These are phyloP conservation scores for Saccharomyces jurei DNA, from an alignment of 805 yeast genomes.

Conservation along the genomic window DNA sequence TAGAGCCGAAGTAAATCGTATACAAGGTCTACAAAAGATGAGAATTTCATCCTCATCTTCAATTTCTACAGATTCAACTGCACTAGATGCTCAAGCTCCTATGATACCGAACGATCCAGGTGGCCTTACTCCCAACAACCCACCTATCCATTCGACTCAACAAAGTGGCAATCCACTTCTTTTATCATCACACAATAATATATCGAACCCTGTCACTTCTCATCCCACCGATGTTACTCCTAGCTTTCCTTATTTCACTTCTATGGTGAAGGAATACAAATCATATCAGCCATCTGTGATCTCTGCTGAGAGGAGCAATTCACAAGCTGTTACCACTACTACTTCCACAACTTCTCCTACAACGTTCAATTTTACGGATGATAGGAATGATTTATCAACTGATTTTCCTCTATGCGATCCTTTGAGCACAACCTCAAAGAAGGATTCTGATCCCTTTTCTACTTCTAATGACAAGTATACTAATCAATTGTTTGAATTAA, in stretches of 20 bases:
- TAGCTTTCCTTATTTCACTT: constrained; percentile 15
- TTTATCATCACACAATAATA: not conserved
- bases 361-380: not conserved
- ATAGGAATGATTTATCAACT: not conserved
- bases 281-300: constrained; percentile 20
- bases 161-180: not conserved
- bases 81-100: not conserved
- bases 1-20: not conserved
- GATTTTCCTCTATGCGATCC: not conserved
- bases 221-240: not conserved
- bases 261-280: constrained; percentile 15
- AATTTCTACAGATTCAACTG: not conserved
- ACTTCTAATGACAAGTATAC: constrained; percentile 3
- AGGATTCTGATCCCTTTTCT: not conserved
- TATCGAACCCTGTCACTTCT: not conserved
- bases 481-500: constrained; percentile 21
- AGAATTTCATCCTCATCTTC: not conserved
- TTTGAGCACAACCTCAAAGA: not conserved
- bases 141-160: not conserved
- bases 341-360: constrained; percentile 2
- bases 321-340: constrained; percentile 22
- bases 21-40: not conserved
- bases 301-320: constrained; percentile 16
- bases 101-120: not conserved
- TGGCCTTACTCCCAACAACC: not conserved